These are phyloP conservation scores for Limtongia smithiae DNA, from an alignment of 805 yeast species.

Conservation along the genomic window DNA sequence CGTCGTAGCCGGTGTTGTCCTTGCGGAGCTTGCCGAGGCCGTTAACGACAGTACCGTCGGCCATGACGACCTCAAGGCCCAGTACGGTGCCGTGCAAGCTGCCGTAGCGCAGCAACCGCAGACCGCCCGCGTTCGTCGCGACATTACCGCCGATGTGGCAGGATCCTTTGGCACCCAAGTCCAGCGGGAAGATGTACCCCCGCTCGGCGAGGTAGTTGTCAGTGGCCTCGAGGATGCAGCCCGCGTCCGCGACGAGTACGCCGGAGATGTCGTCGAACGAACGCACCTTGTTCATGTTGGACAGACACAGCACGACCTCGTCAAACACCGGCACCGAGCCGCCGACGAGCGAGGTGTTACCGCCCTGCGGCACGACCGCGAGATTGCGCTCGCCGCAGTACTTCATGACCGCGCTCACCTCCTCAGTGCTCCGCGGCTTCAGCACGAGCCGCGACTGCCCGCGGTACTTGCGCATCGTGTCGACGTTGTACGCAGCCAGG, in stretches of 20 bases:
- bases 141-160: slow-evolving; percentile 94
- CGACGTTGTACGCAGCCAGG: slow-evolving; percentile 72
- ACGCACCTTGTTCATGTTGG: slow-evolving; percentile 71
- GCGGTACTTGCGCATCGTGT: slow-evolving; percentile 88
- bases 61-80: slow-evolving; percentile 88
- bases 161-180: slow-evolving; percentile 94
- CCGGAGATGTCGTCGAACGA: slow-evolving; percentile 81
- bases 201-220: slow-evolving; percentile 70
- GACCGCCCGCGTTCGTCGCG: slow-evolving; percentile 95
- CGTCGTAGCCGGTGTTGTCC: slow-evolving; percentile 92
- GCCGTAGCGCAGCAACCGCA: slow-evolving; percentile 81
- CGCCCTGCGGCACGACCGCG: slow-evolving; percentile 95
- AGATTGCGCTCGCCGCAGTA: slow-evolving; percentile 73
- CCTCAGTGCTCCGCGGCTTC: slow-evolving; percentile 76
- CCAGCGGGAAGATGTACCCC: slow-evolving; percentile 91
- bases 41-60: slow-evolving; percentile 78
- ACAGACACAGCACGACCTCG: slow-evolving; percentile 71
- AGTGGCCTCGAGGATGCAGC: slow-evolving; percentile 81
- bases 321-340: slow-evolving; percentile 92
- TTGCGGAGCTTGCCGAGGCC: slow-evolving; percentile 84
- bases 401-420: slow-evolving; percentile 69
- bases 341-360: slow-evolving; percentile 89
- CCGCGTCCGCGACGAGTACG: slow-evolving; percentile 84
- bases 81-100: slow-evolving; percentile 88
- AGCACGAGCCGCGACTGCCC: slow-evolving; percentile 82